These are phyloP conservation scores for Zychaea mexicana DNA, from an alignment of 371 early-diverging fungal species.

Conservation along the genomic window DNA sequence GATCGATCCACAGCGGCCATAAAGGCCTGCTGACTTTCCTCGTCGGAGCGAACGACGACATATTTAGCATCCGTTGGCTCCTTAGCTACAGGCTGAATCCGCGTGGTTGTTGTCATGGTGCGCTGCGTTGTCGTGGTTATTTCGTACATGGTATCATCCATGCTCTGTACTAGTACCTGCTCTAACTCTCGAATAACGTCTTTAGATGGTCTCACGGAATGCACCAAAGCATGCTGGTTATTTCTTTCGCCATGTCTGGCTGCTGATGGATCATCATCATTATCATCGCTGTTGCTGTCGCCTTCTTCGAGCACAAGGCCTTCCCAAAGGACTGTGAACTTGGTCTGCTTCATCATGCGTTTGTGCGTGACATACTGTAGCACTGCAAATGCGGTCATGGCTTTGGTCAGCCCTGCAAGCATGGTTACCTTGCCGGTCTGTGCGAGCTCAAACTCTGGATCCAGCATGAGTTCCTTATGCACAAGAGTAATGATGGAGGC, in stretches of 20 bases:
- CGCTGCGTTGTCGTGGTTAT: constrained; percentile 39
- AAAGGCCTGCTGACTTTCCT: constrained; percentile 41
- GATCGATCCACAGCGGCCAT: constrained; percentile 35
- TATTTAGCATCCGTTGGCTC: constrained; percentile 27
- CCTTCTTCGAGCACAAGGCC: constrained; percentile 54
- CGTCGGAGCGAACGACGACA: constrained; percentile 37
- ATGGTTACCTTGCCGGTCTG: constrained; percentile 68
- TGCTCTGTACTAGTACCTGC: constrained; percentile 23
- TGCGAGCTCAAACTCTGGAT: constrained; percentile 66
- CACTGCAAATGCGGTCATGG: constrained; percentile 82
- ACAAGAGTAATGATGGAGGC: constrained; percentile 82
- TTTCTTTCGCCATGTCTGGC: constrained; percentile 16
- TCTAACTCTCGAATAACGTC: constrained; percentile 48
- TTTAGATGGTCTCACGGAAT: constrained; percentile 5
- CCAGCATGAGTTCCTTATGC: constrained; percentile 68
- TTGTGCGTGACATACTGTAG: constrained; percentile 82
- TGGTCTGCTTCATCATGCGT: constrained; percentile 50
- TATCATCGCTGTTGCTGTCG: constrained; percentile 25
- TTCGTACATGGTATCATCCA: constrained; percentile 32
- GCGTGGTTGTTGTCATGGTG: constrained; percentile 38
- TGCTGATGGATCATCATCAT: too few species aligned
- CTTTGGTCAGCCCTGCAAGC: constrained; percentile 76
- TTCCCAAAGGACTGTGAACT: constrained; percentile 52
- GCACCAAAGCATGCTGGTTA: neutral
- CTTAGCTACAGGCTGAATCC: constrained; percentile 42